phyloP scores from a whole-genome alignment of 2,329 filamentous ascomycete species.

The Zymoseptoria tritici region DNA sequence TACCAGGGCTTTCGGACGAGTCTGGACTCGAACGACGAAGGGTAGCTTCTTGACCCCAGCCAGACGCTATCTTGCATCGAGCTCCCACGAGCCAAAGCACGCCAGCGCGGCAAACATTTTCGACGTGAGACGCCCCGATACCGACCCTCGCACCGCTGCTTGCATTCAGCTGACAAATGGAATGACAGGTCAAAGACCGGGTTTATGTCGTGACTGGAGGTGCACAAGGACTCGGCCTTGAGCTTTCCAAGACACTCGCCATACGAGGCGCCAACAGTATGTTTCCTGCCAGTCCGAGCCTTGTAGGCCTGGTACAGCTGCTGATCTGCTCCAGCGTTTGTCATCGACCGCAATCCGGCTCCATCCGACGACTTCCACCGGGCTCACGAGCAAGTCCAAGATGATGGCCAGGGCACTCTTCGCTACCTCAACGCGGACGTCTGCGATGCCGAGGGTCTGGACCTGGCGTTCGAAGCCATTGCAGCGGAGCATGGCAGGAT shows the following conservation, averaged over 20 bases:
- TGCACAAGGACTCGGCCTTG: constrained; percentile 21
- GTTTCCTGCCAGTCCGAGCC: neutral
- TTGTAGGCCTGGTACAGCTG: neutral
- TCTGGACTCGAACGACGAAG: neutral
- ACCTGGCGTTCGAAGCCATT: constrained; percentile 21
- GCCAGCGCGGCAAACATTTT: neutral
- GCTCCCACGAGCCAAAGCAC: neutral
- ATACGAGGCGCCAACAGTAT: constrained; percentile 43
- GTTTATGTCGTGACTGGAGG: constrained; percentile 23
- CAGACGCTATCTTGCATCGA: neutral
- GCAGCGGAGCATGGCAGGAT: constrained; percentile 21
- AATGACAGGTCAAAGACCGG: constrained; percentile 14
- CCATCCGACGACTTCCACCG: constrained; percentile 38
- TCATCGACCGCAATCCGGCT: constrained; percentile 39
- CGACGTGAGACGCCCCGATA: neutral
- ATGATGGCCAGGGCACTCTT: constrained; percentile 34
- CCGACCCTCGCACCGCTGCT: neutral
- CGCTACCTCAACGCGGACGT: constrained; percentile 44
- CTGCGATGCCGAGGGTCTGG: constrained; percentile 29
- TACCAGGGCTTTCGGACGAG: neutral
- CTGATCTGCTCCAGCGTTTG: constrained; percentile 35
- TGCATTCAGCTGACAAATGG: neutral
- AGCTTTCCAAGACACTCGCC: constrained; percentile 41
- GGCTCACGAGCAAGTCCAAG: constrained; percentile 32
- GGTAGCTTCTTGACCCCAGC: neutral